Evolutionary conservation across 805 yeast species (phyloP).

Genomic region (Hanseniaspora taiwanica): DNA sequence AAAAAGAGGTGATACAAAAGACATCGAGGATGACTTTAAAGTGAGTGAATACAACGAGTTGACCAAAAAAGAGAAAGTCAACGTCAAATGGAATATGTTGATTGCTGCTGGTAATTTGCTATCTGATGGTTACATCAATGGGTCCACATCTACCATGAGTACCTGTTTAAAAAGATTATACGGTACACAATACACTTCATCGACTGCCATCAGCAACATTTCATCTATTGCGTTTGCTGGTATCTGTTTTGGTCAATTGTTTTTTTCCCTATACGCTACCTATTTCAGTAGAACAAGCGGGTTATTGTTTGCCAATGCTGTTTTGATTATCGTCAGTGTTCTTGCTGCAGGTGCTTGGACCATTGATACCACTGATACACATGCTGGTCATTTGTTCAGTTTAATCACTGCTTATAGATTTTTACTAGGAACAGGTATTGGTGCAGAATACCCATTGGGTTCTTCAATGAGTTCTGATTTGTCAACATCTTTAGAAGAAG

Average conservation of each 20-base stretch:
- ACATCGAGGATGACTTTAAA: not conserved
- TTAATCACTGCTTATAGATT: constrained; percentile 77
- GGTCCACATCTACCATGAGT: constrained; percentile 64
- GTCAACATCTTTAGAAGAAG: constrained; percentile 80
- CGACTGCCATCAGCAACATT: constrained; percentile 65
- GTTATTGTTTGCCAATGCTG: constrained; percentile 63
- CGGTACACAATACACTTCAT: constrained; percentile 44
- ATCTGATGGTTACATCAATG: constrained; percentile 86
- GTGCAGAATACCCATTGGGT: constrained; percentile 82
- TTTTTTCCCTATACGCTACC: constrained; percentile 74
- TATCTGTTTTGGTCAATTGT: constrained; percentile 73
- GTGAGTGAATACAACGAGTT: not conserved
- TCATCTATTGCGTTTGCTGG: constrained; percentile 86
- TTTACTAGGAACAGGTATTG: constrained; percentile 81
- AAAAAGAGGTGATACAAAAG: not conserved
- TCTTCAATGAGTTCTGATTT: constrained; percentile 90
- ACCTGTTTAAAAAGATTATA: constrained; percentile 59
- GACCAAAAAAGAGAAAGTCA: not conserved
- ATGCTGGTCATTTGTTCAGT: constrained; percentile 62
- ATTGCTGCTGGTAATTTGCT: constrained; percentile 36
- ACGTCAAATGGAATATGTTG: not conserved
- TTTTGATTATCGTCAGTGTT: constrained; percentile 65
- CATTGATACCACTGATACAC: constrained; percentile 36
- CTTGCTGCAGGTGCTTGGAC: constrained; percentile 86
- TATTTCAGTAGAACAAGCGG: constrained; percentile 67